Conservation (phyloP, 2,329 filamentous ascomycete species). For the Grosmannia penicillata region DNA sequence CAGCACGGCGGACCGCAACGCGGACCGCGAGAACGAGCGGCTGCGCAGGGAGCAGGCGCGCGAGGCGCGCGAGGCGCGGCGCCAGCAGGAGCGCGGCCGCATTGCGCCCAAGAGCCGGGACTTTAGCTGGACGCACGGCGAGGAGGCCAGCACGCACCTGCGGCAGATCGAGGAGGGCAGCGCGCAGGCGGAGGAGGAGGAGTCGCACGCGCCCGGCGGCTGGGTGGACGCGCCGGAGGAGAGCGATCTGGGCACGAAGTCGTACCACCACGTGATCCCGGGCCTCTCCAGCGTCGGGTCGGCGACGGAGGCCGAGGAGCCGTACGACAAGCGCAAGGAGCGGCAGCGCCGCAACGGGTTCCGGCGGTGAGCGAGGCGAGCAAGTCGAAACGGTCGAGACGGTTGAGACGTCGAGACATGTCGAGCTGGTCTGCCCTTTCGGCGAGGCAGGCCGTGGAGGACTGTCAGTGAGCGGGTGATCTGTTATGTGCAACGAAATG, state of each 20-base stretch:
- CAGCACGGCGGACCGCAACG: constrained; percentile 40
- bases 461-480: too few species aligned
- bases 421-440: too few species aligned
- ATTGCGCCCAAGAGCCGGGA: constrained; percentile 22
- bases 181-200: constrained; percentile 13
- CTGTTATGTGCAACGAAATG: too few species aligned
- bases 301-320: constrained; percentile 16
- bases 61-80: constrained; percentile 41
- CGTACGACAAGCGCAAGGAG: constrained; percentile 26
- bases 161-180: constrained; percentile 18
- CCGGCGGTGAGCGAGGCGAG: constrained; percentile 1
- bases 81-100: constrained; percentile 36
- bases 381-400: too few species aligned
- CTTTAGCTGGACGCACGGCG: constrained; percentile 37
- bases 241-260: constrained; percentile 41
- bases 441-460: too few species aligned
- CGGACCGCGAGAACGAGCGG: constrained; percentile 35
- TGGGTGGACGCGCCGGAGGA: constrained; percentile 15
- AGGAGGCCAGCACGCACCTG: constrained; percentile 13
- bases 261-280: constrained; percentile 40
- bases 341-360: constrained; percentile 13
- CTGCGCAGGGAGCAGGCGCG: too few species aligned
- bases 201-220: constrained; percentile 20
- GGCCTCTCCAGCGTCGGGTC: constrained; percentile 25
- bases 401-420: too few species aligned